Evolutionary conservation across 805 yeast species (phyloP), one percentile per base, ranked within the genome.

Genomic region (Metschnikowia amazonensis): DNA sequence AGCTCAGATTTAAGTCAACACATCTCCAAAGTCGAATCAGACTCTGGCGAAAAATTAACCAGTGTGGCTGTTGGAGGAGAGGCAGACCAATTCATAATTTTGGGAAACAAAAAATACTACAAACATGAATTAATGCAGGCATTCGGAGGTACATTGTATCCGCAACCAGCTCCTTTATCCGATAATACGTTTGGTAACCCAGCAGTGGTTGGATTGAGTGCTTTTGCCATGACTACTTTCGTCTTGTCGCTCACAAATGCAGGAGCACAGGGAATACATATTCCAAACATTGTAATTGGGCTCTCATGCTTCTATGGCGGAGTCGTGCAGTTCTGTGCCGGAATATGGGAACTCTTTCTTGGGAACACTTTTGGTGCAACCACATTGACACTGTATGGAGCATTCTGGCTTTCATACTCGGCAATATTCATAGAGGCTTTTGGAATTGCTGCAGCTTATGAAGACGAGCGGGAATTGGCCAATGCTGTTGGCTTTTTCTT

Each of bases 401-500:
- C 47, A 44, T 79, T 79, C 57, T 79, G 81, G 77, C 60, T 75
- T 40, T 65, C 76, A 3, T 78, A 68, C 54, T 76, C 77, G 3
- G 71, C 74, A 43, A 63, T 78, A 5, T 63, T 66, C 45, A 72
- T 78, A 39, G 82, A 81, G 39, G 75, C 77, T 58, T 82, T 81
- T 60, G 81, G 81, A 23, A 76, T 80, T 23, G 65, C 60, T 0
- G 62, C 76, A 2, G 76, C 76, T 5, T 78, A 81, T 31, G 57
- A 46, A 31, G 72, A 72, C 46, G 57, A 70, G 5, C 59, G 63
- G 17, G 80, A 76, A 56, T 42, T 66, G 18, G 60, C 60, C 34
- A 76, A 80, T 51, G 83, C 79, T 0, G 52, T 77, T 28, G 88
- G 86, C 1, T 77, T 81, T 55, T 81, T 70, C 60, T 58, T 81